Evolutionary conservation across 108 stramenopile genomes (phyloP), one percentile per base, ranked within the genome.

Genomic region (Epithemia pelagica): DNA sequence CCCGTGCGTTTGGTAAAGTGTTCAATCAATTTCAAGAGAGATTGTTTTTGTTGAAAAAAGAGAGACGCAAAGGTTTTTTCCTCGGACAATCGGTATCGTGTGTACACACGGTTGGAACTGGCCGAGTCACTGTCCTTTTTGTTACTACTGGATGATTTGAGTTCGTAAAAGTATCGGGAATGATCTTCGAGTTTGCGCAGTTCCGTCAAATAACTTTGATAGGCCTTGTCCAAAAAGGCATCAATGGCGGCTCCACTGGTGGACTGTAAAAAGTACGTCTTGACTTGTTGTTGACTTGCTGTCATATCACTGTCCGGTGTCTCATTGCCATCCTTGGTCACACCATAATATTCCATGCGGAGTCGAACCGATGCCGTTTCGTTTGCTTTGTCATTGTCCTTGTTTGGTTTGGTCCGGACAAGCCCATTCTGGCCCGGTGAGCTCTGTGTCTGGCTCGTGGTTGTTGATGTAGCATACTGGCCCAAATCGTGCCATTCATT

Each of bases 41-140:
- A 32, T 0, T 78, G 72, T 72, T 76, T 93, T 90, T 90, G 76
- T 15, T 64, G 67, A 69, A 92, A 93, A 75, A 93, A 93, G 22
- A 93, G 73, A 28, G 70, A 72, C 22, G 73, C 66, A 58, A 93
- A 93, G 25, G 83, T 83, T 80, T 93, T 93, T 28, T 79, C 75
- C 20, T 89, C 83, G 32, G 69, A 75, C 19, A 93, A 76, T 27
- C 71, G 68, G 79, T 90, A 93, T 1, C 88, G 60, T 59, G 76
- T 84, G 81, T 82, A 86, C 52, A 59, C 67, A 8, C 28, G 31
- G 18, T 54, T 65, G 8, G 23, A 32, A 15, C 15, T 46, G 37
- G 15, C 15, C 22, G 66, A 32, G n/a, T 52, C 55, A 24, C 25
- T 19, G 2, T 58, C 62, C 20, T 71, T 60, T 24, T 58, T 55